phyloP scores from a whole-genome alignment of 2,329 filamentous ascomycete genomes.

The Penicillium freii region DNA sequence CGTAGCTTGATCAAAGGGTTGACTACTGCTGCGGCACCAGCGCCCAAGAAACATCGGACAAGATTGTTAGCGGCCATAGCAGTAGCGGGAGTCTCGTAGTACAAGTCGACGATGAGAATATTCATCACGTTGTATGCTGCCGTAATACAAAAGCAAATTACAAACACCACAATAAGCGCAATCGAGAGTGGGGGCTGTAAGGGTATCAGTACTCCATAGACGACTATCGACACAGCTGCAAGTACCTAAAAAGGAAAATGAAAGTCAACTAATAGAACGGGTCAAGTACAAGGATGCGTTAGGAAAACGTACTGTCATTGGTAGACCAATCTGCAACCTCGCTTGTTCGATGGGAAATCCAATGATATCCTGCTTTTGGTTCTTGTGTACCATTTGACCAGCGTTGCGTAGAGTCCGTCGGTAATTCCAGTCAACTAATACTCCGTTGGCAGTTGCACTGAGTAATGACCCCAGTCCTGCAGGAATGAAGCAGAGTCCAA shows the following conservation, averaged over 20 bases:
- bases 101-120: slow-evolving; percentile 47
- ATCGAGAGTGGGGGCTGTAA: slow-evolving; percentile 22
- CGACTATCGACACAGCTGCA: slow-evolving; percentile 10
- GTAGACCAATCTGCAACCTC: slow-evolving; percentile 34
- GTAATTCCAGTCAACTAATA: slow-evolving; percentile 67
- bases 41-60: slow-evolving; percentile 34
- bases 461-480: slow-evolving; percentile 28
- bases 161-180: slow-evolving; percentile 33
- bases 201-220: slow-evolving; percentile 13
- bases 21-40: slow-evolving; percentile 28
- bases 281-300: neutral
- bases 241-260: slow-evolving; percentile 9
- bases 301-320: slow-evolving; percentile 17
- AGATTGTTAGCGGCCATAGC: slow-evolving; percentile 38
- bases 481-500: slow-evolving; percentile 38
- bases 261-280: neutral
- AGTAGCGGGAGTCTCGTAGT: slow-evolving; percentile 32
- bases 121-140: slow-evolving; percentile 45
- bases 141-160: slow-evolving; percentile 38
- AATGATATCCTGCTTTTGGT: slow-evolving; percentile 56
- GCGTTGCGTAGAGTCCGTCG: slow-evolving; percentile 55
- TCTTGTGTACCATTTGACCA: slow-evolving; percentile 56
- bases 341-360: slow-evolving; percentile 50
- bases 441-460: slow-evolving; percentile 26
- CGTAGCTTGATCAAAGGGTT: slow-evolving; percentile 21